These are phyloP conservation scores for Salicornia ramosissima DNA, from an alignment of 148 eudicot species.

Conservation along the genomic window DNA sequence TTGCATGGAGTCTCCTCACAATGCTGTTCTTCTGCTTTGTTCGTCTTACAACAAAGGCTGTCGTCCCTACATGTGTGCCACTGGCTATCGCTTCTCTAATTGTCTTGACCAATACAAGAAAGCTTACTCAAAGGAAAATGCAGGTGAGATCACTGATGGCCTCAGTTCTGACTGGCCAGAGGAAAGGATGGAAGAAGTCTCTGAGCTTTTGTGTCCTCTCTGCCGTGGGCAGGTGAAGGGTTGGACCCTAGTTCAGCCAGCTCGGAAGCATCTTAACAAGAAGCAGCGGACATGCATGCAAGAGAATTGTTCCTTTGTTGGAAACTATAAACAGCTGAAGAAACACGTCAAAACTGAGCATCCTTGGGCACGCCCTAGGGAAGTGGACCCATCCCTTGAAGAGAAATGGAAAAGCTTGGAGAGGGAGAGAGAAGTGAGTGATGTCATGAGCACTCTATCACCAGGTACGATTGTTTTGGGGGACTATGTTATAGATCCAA, in stretches of 20 bases:
- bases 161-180: conserved; percentile 21
- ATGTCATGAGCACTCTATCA: conserved; percentile 67
- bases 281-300: conserved; percentile 67
- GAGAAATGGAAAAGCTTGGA: conserved; percentile 79
- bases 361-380: conserved; percentile 62
- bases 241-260: conserved; percentile 71
- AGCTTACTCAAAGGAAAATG: conserved; percentile 43
- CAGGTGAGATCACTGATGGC: conserved; percentile 16
- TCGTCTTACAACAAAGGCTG: conserved; percentile 56
- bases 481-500: conserved; percentile 70
- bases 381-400: conserved; percentile 66
- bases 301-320: conserved; percentile 61
- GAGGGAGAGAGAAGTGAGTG: conserved; percentile 52
- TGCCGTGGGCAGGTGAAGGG: conserved; percentile 95
- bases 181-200: conserved; percentile 35
- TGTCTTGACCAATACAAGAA: conserved; percentile 52
- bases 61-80: conserved; percentile 63
- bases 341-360: conserved; percentile 65
- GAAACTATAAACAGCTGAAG: conserved; percentile 63
- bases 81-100: conserved; percentile 47
- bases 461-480: conserved; percentile 71
- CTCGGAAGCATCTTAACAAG: conserved; percentile 55
- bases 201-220: conserved; percentile 68
- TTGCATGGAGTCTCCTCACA: conserved; percentile 56
- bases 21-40: conserved; percentile 56